Base-by-base conservation (phyloP, 768 basidiomycete genomes). In the Xerocomus brunneocitrinus region DNA sequence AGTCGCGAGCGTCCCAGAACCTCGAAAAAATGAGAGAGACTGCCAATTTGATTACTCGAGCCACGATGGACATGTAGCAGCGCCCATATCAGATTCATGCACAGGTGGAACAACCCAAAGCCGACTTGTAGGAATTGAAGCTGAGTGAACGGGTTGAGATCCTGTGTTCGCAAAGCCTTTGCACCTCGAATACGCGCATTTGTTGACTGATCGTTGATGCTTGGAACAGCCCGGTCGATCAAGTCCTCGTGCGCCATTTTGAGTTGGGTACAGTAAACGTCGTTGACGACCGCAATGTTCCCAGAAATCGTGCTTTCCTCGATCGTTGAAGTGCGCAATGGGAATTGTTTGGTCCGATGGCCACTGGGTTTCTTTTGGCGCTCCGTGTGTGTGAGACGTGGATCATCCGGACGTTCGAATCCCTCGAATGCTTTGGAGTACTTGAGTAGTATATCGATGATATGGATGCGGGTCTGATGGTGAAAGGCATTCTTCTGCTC, bases 51-150 rank as follows among this genome's bases (percentile, higher is more conserved):
- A 1, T 43, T 36, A 3, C 60, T n/a, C 0, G 64, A 54, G 4
- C 72, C 71, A 19, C 65, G 59, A 52, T 75, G 71, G 10, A 47
- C 47, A 12, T 66, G 48, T 0, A 71, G 59, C 9, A 73, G 42
- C 0, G 57, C 62, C 69, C 72, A 73, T 22, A 71, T 56, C 3
- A 72, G 57, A 39, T 72, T 74, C 49, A 73, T 59, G 9, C 55
- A 49, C 0, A 70, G 55, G 16, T 55, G 49, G 9, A 55, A 55
- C 2, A 55, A 13, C 2, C 48, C 36, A n/a, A 55, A 55, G 3
- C 48, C n/a, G 2, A 55, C 49, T 5, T 55, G 43, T 8, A 55
- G 25, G 8, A 27, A 27, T 16, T 46, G 49, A 12, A 55, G 27
- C 4, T 14, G 22, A 1, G 34, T 50, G 31, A 55, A 55, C 3